Base-by-base conservation (phyloP, 352 stramenopile species). In the Lagenidium giganteum region DNA sequence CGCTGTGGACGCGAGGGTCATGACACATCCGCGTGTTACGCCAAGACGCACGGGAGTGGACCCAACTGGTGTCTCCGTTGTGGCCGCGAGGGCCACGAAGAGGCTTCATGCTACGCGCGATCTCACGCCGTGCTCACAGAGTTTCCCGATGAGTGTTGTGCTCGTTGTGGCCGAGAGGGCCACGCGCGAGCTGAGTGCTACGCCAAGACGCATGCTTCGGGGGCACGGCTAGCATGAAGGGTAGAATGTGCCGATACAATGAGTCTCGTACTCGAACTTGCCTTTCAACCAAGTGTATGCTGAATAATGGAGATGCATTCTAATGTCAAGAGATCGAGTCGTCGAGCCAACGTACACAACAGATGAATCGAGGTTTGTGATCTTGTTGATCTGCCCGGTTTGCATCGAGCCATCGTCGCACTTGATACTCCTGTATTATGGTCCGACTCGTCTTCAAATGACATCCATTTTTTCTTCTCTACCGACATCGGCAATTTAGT, bases 51-150 rank as follows among this genome's bases (percentile, higher is more conserved):
- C 33, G 36, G 16, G 14, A 38, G 33, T 17, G 47, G 37, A 36
- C 18, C 39, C 14, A 47, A 47, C 37, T 43, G 37, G 38, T 54
- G 47, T 42, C 47, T 54, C 13, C 43, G 32, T 30, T 51, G 43
- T 37, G 43, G 43, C 22, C 43, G 43, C 26, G 43, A 51, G 33
- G 43, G 43, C 43, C 32, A 51, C 32, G 23, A 42, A 20, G 31
- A 42, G n/a, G 32, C 33, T 8, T 51, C 43, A 28, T 51, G 43
- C 33, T 51, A 51, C 32, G 43, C 43, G 40, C 40, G 40, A 37
- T 47, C 40, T 28, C 40, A 47, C 28, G 40, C 25, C 13, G 42
- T 42, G 30, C 33, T 50, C 30, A 41, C 30, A 1, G 42, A 50
- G 21, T 35, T 50, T 50, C 23, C 33, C 11, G 21, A 8, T 29